phyloP scores from a whole-genome alignment of 148 eudicot genomes.

The Vaccinium darrowii region DNA sequence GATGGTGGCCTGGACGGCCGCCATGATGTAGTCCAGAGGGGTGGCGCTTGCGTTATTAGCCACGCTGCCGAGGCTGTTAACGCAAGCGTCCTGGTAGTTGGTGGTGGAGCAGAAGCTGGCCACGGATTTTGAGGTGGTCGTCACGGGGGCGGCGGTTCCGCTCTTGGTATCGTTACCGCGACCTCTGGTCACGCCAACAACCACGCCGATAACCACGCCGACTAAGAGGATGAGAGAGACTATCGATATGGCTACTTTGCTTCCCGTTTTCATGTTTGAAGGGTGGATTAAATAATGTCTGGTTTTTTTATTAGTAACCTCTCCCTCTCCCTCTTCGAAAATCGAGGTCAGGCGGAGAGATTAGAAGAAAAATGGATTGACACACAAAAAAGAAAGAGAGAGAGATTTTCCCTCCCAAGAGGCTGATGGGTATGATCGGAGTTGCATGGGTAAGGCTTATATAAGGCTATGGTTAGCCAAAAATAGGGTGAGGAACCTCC shows the following conservation, averaged over 20 bases:
- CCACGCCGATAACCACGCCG: slow-evolving; percentile 48
- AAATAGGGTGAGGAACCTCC: slow-evolving; percentile 4
- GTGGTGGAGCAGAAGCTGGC: slow-evolving; percentile 47
- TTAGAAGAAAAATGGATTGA: neutral
- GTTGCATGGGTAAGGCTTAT: neutral
- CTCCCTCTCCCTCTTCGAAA: neutral
- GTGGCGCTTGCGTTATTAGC: slow-evolving; percentile 51
- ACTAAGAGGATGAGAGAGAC: slow-evolving; percentile 50
- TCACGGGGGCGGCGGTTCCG: neutral
- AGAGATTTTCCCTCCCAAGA: neutral
- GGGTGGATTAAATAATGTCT: too few relatives aligned
- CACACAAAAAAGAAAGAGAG: neutral
- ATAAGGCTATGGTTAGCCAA: neutral
- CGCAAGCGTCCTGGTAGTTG: slow-evolving; percentile 41
- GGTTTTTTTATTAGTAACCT: neutral
- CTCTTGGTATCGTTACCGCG: neutral
- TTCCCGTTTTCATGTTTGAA: slow-evolving; percentile 21
- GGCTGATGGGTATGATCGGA: neutral
- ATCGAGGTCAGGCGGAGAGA: neutral
- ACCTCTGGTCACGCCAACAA: slow-evolving; percentile 32
- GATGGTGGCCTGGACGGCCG: slow-evolving; percentile 37
- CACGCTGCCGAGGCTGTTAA: slow-evolving; percentile 30
- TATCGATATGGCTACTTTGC: slow-evolving; percentile 35
- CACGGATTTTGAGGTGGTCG: slow-evolving; percentile 38
- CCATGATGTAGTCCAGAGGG: slow-evolving; percentile 44